Base-by-base conservation (phyloP, 352 stramenopile species). In the Phytophthora hybrid region DNA sequence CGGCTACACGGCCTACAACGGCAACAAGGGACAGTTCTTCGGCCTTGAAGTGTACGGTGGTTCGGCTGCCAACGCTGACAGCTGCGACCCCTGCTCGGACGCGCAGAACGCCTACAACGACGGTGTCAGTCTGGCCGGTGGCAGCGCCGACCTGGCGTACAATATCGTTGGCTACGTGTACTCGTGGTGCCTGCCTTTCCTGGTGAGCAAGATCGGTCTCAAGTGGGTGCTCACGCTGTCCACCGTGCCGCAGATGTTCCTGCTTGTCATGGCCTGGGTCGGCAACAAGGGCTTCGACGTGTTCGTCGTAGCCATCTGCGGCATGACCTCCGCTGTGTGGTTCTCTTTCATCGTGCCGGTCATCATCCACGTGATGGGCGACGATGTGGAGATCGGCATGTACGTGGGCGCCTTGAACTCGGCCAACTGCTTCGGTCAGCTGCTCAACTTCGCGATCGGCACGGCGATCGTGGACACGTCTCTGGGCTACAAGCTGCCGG, bases 331-430 rank as follows among this genome's bases (percentile, higher is more conserved):
- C 62, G 78, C 32, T 52, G 85, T 68, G 76, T 73, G 66, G 66
- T 73, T 73, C 57, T 73, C 66, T 10, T 68, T 41, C 59, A 68
- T 68, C 7, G 66, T 68, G 39, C 66, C 58, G 23, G 39, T 73
- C 37, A 73, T 68, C 13, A 68, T 73, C 19, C 66, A 68, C 66
- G 51, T 73, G 37, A 73, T 73, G 59, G 66, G 66, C 37, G 58
- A 73, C 26, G 66, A 73, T 39, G 41, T 73, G 14, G 66, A 73
- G 66, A 73, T 73, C 29, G 66, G 58, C 29, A 73, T 73, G 66
- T 73, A 84, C 67, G 79, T 88, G 2, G 82, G 84, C 3, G 81
- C 84, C 2, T 69, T 92, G 55, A 92, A 92, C 70, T 90, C 80
- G 51, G 79, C 84, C 63, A 70, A 70, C 63, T 70, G 63, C 53